Evolutionary conservation across 306 rosid genomes (phyloP), one percentile per base, ranked within the genome.

Genomic region (Corylus americana): DNA sequence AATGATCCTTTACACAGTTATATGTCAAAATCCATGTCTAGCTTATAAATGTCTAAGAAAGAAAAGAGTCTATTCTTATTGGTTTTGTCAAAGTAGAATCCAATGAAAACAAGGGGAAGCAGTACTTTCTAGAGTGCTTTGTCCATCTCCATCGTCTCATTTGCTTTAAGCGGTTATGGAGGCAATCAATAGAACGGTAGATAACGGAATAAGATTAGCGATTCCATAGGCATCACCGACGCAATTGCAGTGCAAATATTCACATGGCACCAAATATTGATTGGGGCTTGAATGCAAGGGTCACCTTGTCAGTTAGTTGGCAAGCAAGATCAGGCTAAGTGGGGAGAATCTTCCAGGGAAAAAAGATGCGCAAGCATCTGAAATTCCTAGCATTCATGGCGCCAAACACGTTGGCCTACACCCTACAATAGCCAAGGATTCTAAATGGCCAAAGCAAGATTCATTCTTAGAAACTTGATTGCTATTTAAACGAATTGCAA

Each of bases 71-170:
- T n/a, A 75, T 37, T 77, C 63, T 14, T 78, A 71, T 78, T 77
- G 64, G 79, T 79, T 73, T 62, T 74, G 68, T 81, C 71, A 55
- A 47, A 54, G 66, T 79, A 45, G 55, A 35, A 64, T 75, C 64
- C 53, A n/a, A 62, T 55, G 27, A 11, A 55, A 37, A 55, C 59
- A 76, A 75, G 78, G 62, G 10, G 35, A 82, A 45, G 83, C 22
- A 72, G 66, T 39, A 62, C 14, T 8, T 45, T n/a, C 14, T 78
- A 17, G 20, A 31, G 77, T 54, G 42, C 17, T 57, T 57, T 16
- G 7, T 25, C 4, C 25, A 45, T n/a, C 44, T 55, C 55, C 50
- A 11, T 73, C 9, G 75, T 42, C 31, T 35, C 48, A 35, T 39
- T 64, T 53, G 53, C 37, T 67, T 37, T 50, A 13, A 11, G 14